Evolutionary conservation across 768 basidiomycete species (phyloP), one percentile per base, ranked within the genome.

Genomic region (Rhizopogon vinicolor): DNA sequence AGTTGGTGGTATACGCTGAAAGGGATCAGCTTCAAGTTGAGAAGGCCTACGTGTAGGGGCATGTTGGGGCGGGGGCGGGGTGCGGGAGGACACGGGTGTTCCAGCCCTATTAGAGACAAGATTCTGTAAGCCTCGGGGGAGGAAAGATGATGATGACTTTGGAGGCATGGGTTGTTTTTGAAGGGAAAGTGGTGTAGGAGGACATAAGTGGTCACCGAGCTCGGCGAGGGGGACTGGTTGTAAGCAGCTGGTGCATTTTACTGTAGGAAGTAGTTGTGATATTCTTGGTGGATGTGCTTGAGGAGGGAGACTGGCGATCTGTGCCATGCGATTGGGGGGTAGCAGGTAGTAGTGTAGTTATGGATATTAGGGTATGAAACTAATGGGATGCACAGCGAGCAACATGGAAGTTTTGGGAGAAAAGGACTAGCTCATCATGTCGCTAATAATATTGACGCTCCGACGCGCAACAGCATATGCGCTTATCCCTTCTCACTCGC

Each of bases 181-280:
- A 46, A 62, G 65, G 44, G 66, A 61, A 9, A 76, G 65, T 16
- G 84, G 76, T 1, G 80, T 77, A 9, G 76, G 69, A 6, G 75
- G 60, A 69, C 93, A 97, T 65, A 84, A 74, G 66, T 96, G 93
- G 58, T 91, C 88, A 39, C 84, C 84, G 37, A 96, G 83, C 44
- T 85, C 78, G 45, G 78, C 72, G 37, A 96, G 76, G 33, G 88
- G 84, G 40, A 97, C 89, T 1, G 80, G 82, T 8, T 75, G 73
- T 62, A 75, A 74, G 67, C 93, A 97, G 31, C 74, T 86, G 2
- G 91, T 91, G 69, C 93, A 97, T 68, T 88, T 95, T 57, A 94
- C 87, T 2, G 85, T 77, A 5, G 93, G 91, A 9, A 96, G 76
- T 48, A 87, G 69, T 68, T 91, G 84, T 22, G 91, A 91, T 59